Evolutionary conservation across 768 basidiomycete species (phyloP).

Genomic region (Termitomyces sp.): DNA sequence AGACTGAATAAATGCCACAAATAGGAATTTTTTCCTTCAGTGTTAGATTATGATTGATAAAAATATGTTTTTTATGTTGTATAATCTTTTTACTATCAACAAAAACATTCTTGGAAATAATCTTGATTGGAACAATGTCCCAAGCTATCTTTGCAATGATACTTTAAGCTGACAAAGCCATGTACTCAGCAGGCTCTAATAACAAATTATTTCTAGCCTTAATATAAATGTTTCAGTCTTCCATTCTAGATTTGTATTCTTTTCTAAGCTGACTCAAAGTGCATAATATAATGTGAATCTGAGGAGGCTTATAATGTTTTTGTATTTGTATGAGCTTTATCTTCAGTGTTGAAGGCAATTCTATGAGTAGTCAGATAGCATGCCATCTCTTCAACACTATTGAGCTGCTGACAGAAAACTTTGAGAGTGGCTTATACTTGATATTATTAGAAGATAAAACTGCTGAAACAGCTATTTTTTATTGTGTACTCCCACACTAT

Average conservation of each 20-base stretch:
- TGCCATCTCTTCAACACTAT: not conserved
- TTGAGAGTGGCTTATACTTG: not conserved
- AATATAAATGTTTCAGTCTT: not conserved
- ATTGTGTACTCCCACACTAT: not conserved
- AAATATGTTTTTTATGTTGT: not conserved
- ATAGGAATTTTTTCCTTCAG: not conserved
- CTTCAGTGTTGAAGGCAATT: not conserved
- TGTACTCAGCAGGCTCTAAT: not conserved
- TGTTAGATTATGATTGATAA: not conserved
- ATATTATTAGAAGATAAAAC: not conserved
- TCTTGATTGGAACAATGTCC: not conserved
- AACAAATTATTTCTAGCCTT: not conserved
- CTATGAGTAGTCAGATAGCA: not conserved
- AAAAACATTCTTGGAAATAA: not conserved
- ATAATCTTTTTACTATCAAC: not conserved
- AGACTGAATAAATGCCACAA: not conserved
- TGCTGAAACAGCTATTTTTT: not conserved
- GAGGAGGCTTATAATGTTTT: not conserved
- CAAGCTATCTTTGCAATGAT: not conserved
- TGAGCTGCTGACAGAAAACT: not conserved
- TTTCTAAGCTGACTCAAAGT: not conserved
- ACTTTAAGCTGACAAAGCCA: not conserved
- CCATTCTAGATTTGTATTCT: not conserved
- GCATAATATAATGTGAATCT: not conserved
- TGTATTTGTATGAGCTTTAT: too few relatives aligned